These are phyloP conservation scores for Microthyrium microscopicum DNA, from an alignment of 2,329 filamentous ascomycete genomes.

Conservation along the genomic window DNA sequence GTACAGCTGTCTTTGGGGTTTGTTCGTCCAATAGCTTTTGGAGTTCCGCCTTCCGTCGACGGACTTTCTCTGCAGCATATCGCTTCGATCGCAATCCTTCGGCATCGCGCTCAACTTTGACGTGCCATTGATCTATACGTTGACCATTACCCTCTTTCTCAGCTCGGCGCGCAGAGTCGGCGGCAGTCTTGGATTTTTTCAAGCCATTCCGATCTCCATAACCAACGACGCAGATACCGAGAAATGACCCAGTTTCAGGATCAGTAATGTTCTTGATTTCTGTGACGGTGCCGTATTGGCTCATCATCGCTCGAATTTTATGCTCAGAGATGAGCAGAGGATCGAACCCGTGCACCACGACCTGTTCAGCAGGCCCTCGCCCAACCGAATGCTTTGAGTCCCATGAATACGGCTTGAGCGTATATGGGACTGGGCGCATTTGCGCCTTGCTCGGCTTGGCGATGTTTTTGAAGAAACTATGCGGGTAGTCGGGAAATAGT, in stretches of 20 bases:
- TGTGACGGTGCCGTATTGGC: slow-evolving; percentile 70
- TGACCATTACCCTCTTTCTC: slow-evolving; percentile 61
- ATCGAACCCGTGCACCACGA: slow-evolving; percentile 94
- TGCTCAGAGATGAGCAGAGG: slow-evolving; percentile 68
- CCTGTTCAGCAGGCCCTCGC: slow-evolving; percentile 73
- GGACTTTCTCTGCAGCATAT: slow-evolving; percentile 59
- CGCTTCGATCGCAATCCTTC: slow-evolving; percentile 70
- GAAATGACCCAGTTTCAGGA: slow-evolving; percentile 80
- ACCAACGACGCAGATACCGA: slow-evolving; percentile 82
- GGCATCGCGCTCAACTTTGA: slow-evolving; percentile 77
- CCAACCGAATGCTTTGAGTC: slow-evolving; percentile 73
- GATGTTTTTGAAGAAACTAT: slow-evolving; percentile 34
- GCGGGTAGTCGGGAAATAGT: slow-evolving; percentile 43
- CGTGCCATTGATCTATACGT: slow-evolving; percentile 58
- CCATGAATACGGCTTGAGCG: slow-evolving; percentile 64
- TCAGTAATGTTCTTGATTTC: slow-evolving; percentile 90
- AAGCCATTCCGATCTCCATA: slow-evolving; percentile 54
- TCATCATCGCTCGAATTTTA: slow-evolving; percentile 60
- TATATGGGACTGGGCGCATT: slow-evolving; percentile 57
- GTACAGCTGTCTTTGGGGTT: slow-evolving; percentile 13
- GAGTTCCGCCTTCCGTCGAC: slow-evolving; percentile 47
- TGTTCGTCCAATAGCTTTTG: slow-evolving; percentile 22
- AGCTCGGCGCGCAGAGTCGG: slow-evolving; percentile 67
- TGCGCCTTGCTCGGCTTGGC: slow-evolving; percentile 54
- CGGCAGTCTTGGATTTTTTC: slow-evolving; percentile 40